These are phyloP conservation scores for Cucumis melo DNA, from an alignment of 306 rosid species.

Conservation along the genomic window DNA sequence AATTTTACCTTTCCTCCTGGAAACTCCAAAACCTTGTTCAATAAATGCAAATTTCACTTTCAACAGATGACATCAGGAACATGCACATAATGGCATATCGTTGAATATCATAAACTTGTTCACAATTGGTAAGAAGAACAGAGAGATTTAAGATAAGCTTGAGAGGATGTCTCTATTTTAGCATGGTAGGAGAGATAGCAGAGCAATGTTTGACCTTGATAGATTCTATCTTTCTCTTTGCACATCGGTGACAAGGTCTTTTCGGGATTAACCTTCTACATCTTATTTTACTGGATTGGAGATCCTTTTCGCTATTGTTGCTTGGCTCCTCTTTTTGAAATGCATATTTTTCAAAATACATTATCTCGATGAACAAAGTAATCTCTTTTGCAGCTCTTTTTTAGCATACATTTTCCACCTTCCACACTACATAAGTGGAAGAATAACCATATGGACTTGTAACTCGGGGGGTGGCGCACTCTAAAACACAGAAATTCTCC, in stretches of 20 bases:
- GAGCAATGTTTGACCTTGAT: not conserved
- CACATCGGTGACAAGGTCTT: not conserved
- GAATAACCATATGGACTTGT: not conserved
- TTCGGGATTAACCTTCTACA: not conserved
- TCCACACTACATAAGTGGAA: not conserved
- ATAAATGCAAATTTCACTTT: conserved; percentile 10
- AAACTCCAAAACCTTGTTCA: conserved; percentile 37
- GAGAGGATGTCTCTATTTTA: not conserved
- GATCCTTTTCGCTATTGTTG: no score
- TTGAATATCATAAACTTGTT: not conserved
- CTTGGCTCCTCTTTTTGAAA: not conserved
- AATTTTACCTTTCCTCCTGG: conserved; percentile 67
- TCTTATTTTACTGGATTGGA: no score
- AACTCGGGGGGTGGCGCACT: not conserved
- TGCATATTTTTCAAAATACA: not conserved
- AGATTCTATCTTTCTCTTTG: not conserved
- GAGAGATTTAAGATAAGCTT: not conserved
- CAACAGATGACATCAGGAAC: not conserved
- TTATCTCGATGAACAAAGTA: not conserved
- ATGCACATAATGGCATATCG: not conserved
- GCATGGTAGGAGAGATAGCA: not conserved
- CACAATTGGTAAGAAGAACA: not conserved
- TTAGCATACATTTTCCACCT: not conserved
- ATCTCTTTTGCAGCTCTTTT: not conserved
- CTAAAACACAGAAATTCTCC: not conserved